Conservation (phyloP, 1,284 basidiomycete genomes). For the Leccinum subspadiceum region DNA sequence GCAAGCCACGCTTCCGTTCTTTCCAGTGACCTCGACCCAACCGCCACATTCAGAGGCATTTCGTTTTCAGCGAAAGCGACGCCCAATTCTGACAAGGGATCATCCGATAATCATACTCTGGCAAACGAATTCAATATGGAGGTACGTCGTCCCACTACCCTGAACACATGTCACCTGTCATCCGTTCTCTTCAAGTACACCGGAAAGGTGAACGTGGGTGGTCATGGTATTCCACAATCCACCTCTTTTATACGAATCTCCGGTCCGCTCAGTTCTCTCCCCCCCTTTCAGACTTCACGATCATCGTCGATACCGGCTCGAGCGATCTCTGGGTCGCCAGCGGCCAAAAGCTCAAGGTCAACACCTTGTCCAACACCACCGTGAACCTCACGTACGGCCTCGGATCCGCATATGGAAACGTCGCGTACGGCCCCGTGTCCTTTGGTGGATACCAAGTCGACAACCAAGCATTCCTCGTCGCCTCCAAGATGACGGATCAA, state of each 20-base stretch:
- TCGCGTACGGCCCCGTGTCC: constrained; percentile 23
- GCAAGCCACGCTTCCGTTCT: constrained; percentile 30
- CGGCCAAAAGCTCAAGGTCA: constrained; percentile 22
- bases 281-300: constrained; percentile 24
- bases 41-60: constrained; percentile 15
- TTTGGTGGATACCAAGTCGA: constrained; percentile 27
- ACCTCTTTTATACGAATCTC: not conserved
- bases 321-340: constrained; percentile 29
- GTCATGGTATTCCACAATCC: constrained; percentile 20
- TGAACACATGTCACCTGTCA: not conserved
- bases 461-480: constrained; percentile 27
- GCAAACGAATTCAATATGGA: constrained; percentile 26
- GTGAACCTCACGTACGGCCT: constrained; percentile 34
- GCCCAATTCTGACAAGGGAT: constrained; percentile 19
- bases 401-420: constrained; percentile 28
- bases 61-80: constrained; percentile 22
- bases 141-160: constrained; percentile 18
- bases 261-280: not conserved
- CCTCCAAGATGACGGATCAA: constrained; percentile 17
- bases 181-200: constrained; percentile 19
- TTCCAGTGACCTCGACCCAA: constrained; percentile 1
- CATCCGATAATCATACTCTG: constrained; percentile 25
- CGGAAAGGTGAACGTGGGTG: constrained; percentile 32
- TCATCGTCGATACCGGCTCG: constrained; percentile 30
- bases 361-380: constrained; percentile 20